Evolutionary conservation across 2,329 filamentous ascomycete species (phyloP).

Genomic region (Stromatinia cepivora): DNA sequence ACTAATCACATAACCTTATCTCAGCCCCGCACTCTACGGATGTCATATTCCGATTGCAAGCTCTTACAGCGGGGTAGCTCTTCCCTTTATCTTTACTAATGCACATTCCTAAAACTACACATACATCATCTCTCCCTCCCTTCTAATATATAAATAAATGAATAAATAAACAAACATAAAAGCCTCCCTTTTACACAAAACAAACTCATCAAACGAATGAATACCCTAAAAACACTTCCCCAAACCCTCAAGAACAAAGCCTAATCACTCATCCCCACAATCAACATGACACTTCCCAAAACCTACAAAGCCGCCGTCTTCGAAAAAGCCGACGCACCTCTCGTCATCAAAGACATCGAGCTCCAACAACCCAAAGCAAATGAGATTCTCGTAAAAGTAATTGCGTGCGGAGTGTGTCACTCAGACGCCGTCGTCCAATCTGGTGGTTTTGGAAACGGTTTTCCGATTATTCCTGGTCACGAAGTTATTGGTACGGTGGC

Average conservation of each 20-base stretch:
- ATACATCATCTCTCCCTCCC: not conserved
- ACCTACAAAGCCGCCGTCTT: constrained; percentile 68
- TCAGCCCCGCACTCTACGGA: not conserved
- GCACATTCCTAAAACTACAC: not conserved
- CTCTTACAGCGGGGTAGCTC: constrained; percentile 10
- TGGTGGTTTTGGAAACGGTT: constrained; percentile 55
- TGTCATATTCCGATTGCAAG: not conserved
- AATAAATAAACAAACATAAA: too few relatives aligned
- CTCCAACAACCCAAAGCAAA: constrained; percentile 56
- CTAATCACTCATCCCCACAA: constrained; percentile 25
- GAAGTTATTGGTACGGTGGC: constrained; percentile 70
- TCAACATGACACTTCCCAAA: constrained; percentile 52
- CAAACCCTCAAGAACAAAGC: not conserved
- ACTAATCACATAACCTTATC: too few relatives aligned
- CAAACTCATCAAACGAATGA: not conserved
- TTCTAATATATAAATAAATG: not conserved
- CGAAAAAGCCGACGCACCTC: constrained; percentile 51
- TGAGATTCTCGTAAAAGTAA: constrained; percentile 68
- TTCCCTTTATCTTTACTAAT: not conserved
- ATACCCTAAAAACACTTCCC: not conserved
- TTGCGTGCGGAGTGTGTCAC: constrained; percentile 72
- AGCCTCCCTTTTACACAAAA: not conserved
- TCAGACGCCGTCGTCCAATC: constrained; percentile 52
- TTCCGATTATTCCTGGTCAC: constrained; percentile 67
- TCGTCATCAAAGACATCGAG: constrained; percentile 59